Evolutionary conservation across 2,329 filamentous ascomycete genomes (phyloP), one percentile per base, ranked within the genome.

Genomic region (Colletotrichum sp.): DNA sequence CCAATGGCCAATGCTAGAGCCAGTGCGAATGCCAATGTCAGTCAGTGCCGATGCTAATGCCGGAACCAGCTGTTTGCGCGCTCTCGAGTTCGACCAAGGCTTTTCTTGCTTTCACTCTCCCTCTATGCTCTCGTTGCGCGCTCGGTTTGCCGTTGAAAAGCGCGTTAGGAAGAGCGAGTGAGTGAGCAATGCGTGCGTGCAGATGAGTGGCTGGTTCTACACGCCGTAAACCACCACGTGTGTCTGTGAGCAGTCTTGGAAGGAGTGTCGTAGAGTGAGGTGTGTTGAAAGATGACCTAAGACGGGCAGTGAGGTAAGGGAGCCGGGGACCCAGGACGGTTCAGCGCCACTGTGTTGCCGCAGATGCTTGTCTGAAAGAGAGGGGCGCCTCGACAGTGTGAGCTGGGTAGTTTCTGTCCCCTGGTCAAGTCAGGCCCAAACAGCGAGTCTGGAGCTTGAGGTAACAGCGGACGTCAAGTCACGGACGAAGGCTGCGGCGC

Each of bases 1-100:
- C 72, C 69, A 75, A 75, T 75, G 62, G 66, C 68, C 68, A 68
- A 62, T 71, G 72, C 68, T 36, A 71, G 64, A 52, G 64, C 55
- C 71, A 72, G 68, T 70, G 68, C 68, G 68, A 52, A 26, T 63
- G 66, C 26, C 68, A 63, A 63, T 70, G 55, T 34, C 68, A 70
- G 68, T 36, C 59, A 75, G 30, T 71, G 49, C 68, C 68, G 52
- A 65, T 64, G 44, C 69, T 65, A 65, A 30, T 63, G 44, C 69
- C 69, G 60, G 44, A 64, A 71, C 28, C 69, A 71, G 44, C 39
- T 70, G 68, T 15, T 26, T 49, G 26, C 36, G 12, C 71, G 52
- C 65, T 69, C 21, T 26, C 18, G 30, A 36, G n/a, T 57, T 52
- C 26, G 36, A 21, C 39, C 59, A 63, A 36, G 6, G 30, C 59